Base-by-base conservation (phyloP, 345 rosid species). In the Psidium guajava region DNA sequence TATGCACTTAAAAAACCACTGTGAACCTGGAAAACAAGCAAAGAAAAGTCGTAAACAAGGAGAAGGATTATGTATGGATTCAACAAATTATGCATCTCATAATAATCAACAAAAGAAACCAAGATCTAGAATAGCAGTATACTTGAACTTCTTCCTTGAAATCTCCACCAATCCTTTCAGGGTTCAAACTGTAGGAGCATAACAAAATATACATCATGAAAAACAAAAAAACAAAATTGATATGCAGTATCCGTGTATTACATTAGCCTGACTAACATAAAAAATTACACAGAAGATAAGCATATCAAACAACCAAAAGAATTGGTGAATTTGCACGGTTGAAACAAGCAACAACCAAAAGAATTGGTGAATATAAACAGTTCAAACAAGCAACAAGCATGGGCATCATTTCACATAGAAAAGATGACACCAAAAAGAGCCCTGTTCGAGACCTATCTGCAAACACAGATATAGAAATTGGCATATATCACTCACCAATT, bases 111-210 rank as follows among this genome's bases (percentile, higher is more conserved):
- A 6, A 83, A 83, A n/a, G 40, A 61, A 22, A 56, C 25, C 54
- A 83, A 36, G 84, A 87, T 57, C 75, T 82, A 51, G 56, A 44
- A 15, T 82, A 51, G 21, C 52, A 58, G 75, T 88, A 82, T 89
- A 95, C 99, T 88, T 96, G 99, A 86, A 94, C 90, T 91, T 96
- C 99, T 92, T 96, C 92, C 91, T 93, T 95, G 90, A 95, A 95
- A 89, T 97, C 98, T 86, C 97, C 98, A 54, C 96, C 98, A 86
- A 94, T 93, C 89, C 99, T 91, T 88, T 97, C 99, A 57, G 99
- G 98, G 89, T 97, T 97, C 83, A 97, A 82, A 91, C 99, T 97
- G 85, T 58, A 83, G 7, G 75, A 40, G 75, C 61, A 81, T 81
- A 64, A 82, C 8, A 59, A 52, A 86, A 11, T 61, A 54, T 50